Conservation (phyloP, 2,329 filamentous ascomycete genomes). For the Aulographum hederae region DNA sequence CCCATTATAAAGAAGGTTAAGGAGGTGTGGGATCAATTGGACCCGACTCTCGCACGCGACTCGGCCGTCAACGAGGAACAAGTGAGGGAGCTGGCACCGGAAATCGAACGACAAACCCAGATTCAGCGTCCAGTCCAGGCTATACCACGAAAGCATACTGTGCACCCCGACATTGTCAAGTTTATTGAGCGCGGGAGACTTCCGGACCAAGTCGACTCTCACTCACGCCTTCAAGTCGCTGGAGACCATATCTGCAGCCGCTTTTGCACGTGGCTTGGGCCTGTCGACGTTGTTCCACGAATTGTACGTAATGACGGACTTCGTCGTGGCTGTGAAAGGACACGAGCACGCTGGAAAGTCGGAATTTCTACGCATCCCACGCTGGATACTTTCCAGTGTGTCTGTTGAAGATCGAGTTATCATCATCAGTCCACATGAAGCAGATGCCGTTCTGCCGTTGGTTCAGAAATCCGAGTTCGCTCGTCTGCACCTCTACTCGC, state of each 20-base stretch:
- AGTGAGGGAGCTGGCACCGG: conserved; percentile 39
- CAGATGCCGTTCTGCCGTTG: conserved; percentile 18
- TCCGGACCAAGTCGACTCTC: no score
- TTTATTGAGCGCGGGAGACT: no score
- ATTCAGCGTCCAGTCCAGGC: conserved; percentile 27
- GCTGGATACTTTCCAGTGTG: conserved; percentile 42
- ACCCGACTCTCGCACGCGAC: conserved; percentile 15
- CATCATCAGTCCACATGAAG: conserved; percentile 45
- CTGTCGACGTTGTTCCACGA: conserved; percentile 9
- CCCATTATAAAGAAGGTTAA: conserved; percentile 13
- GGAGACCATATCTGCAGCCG: conserved; percentile 17
- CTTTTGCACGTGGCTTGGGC: conserved; percentile 16
- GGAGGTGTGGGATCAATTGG: conserved; percentile 17
- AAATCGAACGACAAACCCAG: conserved; percentile 39
- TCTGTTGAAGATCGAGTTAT: conserved; percentile 30
- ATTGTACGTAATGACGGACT: conserved; percentile 29
- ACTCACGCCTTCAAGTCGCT: conserved; percentile 27
- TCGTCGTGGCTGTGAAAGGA: conserved; percentile 25
- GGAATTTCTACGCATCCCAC: conserved; percentile 29
- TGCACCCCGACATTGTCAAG: conserved; percentile 29
- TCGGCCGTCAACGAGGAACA: conserved; percentile 28
- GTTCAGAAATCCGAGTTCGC: neutral
- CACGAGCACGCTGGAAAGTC: conserved; percentile 18
- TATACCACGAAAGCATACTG: conserved; percentile 23
- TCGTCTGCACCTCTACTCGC: no score